Base-by-base conservation (phyloP, 2,329 filamentous ascomycete genomes). In the Nothopassalora personata region DNA sequence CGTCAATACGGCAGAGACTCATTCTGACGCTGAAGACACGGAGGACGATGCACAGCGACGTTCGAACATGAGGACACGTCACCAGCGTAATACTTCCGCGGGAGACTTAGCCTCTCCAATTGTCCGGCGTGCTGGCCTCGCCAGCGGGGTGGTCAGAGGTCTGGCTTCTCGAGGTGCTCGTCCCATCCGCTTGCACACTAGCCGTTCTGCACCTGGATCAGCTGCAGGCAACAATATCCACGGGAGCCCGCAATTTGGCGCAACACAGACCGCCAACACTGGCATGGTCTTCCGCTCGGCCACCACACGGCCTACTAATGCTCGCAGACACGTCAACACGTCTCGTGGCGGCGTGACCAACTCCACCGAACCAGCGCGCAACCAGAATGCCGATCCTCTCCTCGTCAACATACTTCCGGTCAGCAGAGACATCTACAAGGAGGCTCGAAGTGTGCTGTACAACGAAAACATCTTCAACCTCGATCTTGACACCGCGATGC, bases 391-490 rank as follows among this genome's bases (percentile, higher is more conserved):
- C 27, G 75, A 77, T 48, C 71, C 73, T 5, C 68, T 78, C 13
- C 64, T 73, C 7, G 70, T 75, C 6, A 72, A 70, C 27, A 67
- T 79, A 13, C 71, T 79, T 7, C 68, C 72, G 46, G 69, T 71
- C n/a, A 75, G 71, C 57, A 71, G 72, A 52, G 66, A 71, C n/a
- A 71, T 79, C 59, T 71, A 75, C 65, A 66, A 68, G 55, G 75
- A 79, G 66, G 71, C 75, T 6, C 73, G 71, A n/a, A 66, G 66
- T 5, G 64, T 77, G 15, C 68, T 79, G 15, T 78, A 78, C 64
- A 68, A 70, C 50, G 68, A 70, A 28, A 78, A 78, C 58, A 59
- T 60, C 18, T 77, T 78, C 64, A 70, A 69, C 5, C 70, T 79
- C 28, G 68, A 72, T 55, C 69, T 79, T 23, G 61, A 68, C 34